Conservation (phyloP, 2,329 filamentous ascomycete genomes). For the Monosporascus sp. region DNA sequence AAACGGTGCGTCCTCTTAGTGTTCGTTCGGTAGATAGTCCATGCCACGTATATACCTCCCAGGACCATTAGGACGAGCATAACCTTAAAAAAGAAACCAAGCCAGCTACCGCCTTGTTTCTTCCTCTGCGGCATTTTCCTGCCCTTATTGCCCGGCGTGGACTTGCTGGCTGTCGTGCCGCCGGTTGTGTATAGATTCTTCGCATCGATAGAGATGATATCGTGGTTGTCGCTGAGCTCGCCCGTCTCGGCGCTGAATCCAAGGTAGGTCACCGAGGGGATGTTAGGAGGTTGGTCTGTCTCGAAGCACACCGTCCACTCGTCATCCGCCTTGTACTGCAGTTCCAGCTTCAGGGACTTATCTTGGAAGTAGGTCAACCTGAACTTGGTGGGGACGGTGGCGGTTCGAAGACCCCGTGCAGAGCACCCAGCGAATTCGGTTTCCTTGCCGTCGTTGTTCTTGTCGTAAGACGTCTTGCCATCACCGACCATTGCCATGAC, state of each 20-base stretch:
- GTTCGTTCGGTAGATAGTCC: constrained; percentile 71
- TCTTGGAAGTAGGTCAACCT: constrained; percentile 95
- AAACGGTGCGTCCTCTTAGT: constrained; percentile 55
- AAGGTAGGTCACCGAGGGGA: constrained; percentile 72
- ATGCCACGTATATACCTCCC: constrained; percentile 78
- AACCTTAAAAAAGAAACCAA: constrained; percentile 71
- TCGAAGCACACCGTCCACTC: constrained; percentile 91
- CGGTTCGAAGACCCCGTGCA: constrained; percentile 80
- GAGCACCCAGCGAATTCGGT: constrained; percentile 94
- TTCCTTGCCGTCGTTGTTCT: constrained; percentile 88
- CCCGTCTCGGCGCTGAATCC: constrained; percentile 86
- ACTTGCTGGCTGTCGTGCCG: constrained; percentile 36
- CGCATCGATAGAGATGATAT: constrained; percentile 81
- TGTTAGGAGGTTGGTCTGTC: constrained; percentile 61
- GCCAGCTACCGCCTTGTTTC: constrained; percentile 48
- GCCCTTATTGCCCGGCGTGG: constrained; percentile 35
- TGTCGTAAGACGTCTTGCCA: constrained; percentile 82
- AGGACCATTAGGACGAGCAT: constrained; percentile 66
- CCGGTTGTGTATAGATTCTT: constrained; percentile 77
- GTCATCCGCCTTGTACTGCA: constrained; percentile 88
- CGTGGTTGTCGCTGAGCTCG: constrained; percentile 95
- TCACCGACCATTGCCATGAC: constrained; percentile 99
- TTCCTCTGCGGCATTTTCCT: constrained; percentile 34
- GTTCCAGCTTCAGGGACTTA: constrained; percentile 80
- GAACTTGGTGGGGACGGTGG: constrained; percentile 74